phyloP scores from a whole-genome alignment of 1,139 yeast species.

The Hemisphaericaspora xylofermentans region DNA sequence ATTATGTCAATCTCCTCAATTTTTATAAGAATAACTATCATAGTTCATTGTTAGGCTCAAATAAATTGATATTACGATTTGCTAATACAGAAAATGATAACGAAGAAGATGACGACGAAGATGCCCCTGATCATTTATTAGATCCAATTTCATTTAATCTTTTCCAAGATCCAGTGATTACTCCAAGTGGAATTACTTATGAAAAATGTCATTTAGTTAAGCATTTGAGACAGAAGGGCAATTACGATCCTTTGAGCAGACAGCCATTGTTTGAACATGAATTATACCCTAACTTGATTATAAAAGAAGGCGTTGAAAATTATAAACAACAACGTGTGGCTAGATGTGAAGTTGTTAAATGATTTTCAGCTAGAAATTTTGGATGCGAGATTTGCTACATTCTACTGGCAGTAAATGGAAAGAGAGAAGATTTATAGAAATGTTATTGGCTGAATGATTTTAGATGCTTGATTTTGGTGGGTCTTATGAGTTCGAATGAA shows the following conservation, averaged over 20 bases:
- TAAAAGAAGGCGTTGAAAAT: conserved; percentile 40
- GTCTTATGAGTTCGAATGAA: not conserved
- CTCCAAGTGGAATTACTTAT: conserved; percentile 50
- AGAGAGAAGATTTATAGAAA: no score
- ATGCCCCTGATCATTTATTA: conserved; percentile 42
- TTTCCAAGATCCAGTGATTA: conserved; percentile 48
- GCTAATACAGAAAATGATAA: not conserved
- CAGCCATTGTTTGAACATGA: conserved; percentile 35
- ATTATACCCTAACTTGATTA: conserved; percentile 42
- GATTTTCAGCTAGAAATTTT: no score
- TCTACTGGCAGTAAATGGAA: no score
- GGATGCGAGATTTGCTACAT: no score
- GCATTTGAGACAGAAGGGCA: conserved; percentile 17
- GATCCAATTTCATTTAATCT: conserved; percentile 50
- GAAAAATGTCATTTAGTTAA: conserved; percentile 29
- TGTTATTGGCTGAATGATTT: not conserved
- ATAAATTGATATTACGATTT: not conserved
- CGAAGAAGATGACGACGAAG: conserved; percentile 13
- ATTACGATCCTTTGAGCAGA: conserved; percentile 25
- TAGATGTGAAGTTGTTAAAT: not conserved
- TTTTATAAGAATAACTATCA: conserved; percentile 22
- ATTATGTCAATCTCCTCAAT: conserved; percentile 21
- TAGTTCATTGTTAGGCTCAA: conserved; percentile 11
- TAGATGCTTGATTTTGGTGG: not conserved
- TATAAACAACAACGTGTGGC: conserved; percentile 13